Conservation (phyloP, 768 basidiomycete genomes). For the Termitomyces sp. region DNA sequence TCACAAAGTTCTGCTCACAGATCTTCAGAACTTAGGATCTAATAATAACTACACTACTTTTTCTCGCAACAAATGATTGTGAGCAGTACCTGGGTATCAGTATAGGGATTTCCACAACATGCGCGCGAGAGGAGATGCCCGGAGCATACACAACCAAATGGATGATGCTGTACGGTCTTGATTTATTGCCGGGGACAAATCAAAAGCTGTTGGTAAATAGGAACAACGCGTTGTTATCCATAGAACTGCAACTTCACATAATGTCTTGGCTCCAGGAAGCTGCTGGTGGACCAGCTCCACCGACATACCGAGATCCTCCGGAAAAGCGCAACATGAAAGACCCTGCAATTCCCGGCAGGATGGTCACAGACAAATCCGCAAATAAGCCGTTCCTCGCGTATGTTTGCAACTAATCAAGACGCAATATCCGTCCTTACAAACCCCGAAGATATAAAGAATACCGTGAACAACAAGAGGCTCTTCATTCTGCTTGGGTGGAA, state of each 20-base stretch:
- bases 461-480: constrained; percentile 51
- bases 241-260: constrained; percentile 2
- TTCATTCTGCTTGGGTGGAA: constrained; percentile 60
- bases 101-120: too few relatives aligned
- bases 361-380: constrained; percentile 73
- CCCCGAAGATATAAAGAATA: constrained; percentile 58
- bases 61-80: too few relatives aligned
- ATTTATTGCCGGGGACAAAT: background rate
- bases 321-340: constrained; percentile 52
- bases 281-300: constrained; percentile 29
- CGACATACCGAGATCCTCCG: constrained; percentile 32
- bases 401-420: constrained; percentile 24
- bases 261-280: constrained; percentile 69
- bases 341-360: constrained; percentile 54
- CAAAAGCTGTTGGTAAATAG: background rate
- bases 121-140: too few relatives aligned
- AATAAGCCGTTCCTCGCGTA: constrained; percentile 84
- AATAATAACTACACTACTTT: too few relatives aligned
- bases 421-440: constrained; percentile 8
- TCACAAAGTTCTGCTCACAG: too few relatives aligned
- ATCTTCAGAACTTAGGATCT: too few relatives aligned
- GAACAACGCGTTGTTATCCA: background rate
- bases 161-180: too few relatives aligned
- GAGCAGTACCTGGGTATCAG: too few relatives aligned
- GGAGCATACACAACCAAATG: too few relatives aligned